A percentile compares a stretch with the other conserved stretches of the same genome.
These are phyloP conservation scores for Malassezia pachydermatis DNA, from an alignment of 1,284 basidiomycete genomes.

Conservation along the genomic window DNA sequence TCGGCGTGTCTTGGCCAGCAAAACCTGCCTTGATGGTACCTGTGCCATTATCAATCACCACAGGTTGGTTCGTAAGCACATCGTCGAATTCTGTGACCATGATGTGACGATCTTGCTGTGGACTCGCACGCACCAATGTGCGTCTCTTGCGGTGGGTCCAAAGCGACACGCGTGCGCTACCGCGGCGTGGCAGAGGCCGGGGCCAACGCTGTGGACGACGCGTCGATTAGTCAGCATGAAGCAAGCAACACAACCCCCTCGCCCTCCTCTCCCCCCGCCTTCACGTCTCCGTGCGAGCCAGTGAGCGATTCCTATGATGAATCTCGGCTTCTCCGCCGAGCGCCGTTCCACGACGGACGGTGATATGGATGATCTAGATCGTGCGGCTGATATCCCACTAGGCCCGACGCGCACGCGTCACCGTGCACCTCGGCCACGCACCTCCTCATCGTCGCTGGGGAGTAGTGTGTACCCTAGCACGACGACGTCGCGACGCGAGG, in stretches of 20 bases:
- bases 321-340: not conserved
- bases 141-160: too few species aligned
- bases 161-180: not conserved
- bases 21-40: constrained; percentile 48
- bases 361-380: constrained; percentile 8
- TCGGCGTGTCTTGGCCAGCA: constrained; percentile 44
- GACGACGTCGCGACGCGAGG: not conserved
- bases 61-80: constrained; percentile 48
- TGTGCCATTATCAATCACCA: constrained; percentile 47
- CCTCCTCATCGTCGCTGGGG: constrained; percentile 9
- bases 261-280: too few species aligned
- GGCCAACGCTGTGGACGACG: not conserved
- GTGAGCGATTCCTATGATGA: not conserved
- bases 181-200: not conserved
- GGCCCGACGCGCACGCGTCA: not conserved
- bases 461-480: not conserved
- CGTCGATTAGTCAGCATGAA: not conserved
- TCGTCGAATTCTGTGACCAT: constrained; percentile 42
- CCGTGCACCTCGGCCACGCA: constrained; percentile 4
- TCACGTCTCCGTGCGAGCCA: not conserved
- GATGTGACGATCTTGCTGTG: too few species aligned
- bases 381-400: constrained; percentile 12
- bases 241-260: too few species aligned
- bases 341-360: not conserved
- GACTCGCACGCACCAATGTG: not conserved